Percentiles rank a stretch among this genome's conserved stretches.
Evolutionary conservation across 345 rosid species (phyloP).

Genomic region (Leavenworthia alabamica): DNA sequence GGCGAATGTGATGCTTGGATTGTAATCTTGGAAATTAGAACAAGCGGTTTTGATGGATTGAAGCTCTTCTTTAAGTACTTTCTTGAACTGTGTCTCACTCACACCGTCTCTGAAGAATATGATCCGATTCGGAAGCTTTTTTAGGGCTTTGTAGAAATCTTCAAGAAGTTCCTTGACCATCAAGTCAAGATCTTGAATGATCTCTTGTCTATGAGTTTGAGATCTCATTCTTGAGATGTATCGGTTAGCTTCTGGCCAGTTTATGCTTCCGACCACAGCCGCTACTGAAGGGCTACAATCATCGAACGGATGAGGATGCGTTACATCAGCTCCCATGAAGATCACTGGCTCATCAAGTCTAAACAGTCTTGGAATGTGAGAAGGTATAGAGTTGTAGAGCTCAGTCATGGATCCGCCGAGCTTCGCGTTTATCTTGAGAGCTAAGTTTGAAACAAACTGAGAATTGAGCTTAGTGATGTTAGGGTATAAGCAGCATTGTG

Average conservation of each 20-base stretch:
- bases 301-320: constrained; percentile 94
- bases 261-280: constrained; percentile 98
- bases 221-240: constrained; percentile 87
- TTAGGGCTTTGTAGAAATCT: constrained; percentile 56
- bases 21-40: constrained; percentile 48
- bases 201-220: constrained; percentile 93
- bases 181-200: constrained; percentile 71
- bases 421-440: constrained; percentile 94
- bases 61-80: constrained; percentile 70
- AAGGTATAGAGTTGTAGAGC: constrained; percentile 67
- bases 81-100: constrained; percentile 84
- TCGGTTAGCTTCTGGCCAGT: constrained; percentile 96
- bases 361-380: constrained; percentile 76
- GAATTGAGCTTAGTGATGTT: constrained; percentile 77
- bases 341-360: constrained; percentile 68
- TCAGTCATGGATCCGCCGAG: constrained; percentile 90
- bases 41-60: constrained; percentile 65
- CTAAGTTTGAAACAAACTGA: constrained; percentile 83
- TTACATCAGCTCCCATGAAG: constrained; percentile 98
- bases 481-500: constrained; percentile 82
- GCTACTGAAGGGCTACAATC: constrained; percentile 94
- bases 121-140: constrained; percentile 69
- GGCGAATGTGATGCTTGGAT: constrained; percentile 67
- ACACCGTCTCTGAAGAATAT: constrained; percentile 95
- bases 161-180: constrained; percentile 84